Evolutionary conservation across 305 asterid species (phyloP).

Genomic region (Solanum hybrid): DNA sequence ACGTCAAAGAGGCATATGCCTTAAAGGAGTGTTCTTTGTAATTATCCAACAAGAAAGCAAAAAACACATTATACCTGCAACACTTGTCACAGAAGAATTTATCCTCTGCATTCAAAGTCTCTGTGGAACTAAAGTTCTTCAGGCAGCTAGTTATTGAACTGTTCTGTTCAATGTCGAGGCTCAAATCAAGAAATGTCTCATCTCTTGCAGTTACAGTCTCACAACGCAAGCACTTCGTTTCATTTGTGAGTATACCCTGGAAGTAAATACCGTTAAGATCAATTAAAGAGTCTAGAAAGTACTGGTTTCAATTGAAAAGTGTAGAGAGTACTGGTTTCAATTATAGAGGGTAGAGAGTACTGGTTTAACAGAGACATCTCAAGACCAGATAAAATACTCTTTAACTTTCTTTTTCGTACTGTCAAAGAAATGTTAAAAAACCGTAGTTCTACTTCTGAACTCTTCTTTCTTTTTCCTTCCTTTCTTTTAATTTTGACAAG

Average conservation of each 20-base stretch:
- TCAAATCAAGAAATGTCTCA: constrained; percentile 84
- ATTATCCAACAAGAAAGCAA: not conserved
- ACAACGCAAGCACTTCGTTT: constrained; percentile 79
- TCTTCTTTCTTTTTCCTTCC: not conserved
- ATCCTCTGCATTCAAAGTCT: constrained; percentile 85
- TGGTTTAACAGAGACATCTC: not conserved
- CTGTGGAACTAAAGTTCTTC: constrained; percentile 85
- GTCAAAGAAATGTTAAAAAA: not conserved
- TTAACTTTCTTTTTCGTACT: not conserved
- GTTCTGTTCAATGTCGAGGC: constrained; percentile 92
- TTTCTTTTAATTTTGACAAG: not conserved
- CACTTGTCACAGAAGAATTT: constrained; percentile 91
- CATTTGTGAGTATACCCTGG: constrained; percentile 87
- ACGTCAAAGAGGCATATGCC: not conserved
- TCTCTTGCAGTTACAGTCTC: constrained; percentile 93
- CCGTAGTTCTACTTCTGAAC: not conserved
- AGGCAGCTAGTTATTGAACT: constrained; percentile 86
- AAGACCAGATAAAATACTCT: not conserved
- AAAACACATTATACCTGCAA: constrained; percentile 50
- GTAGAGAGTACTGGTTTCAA: not conserved
- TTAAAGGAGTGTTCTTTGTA: not conserved
- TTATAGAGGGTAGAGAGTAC: not conserved
- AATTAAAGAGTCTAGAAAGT: not conserved
- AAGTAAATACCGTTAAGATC: constrained; percentile 2
- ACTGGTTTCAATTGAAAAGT: not conserved